These are phyloP conservation scores for Diaporthe australafricana DNA, from an alignment of 2,329 filamentous ascomycete genomes.

Conservation along the genomic window DNA sequence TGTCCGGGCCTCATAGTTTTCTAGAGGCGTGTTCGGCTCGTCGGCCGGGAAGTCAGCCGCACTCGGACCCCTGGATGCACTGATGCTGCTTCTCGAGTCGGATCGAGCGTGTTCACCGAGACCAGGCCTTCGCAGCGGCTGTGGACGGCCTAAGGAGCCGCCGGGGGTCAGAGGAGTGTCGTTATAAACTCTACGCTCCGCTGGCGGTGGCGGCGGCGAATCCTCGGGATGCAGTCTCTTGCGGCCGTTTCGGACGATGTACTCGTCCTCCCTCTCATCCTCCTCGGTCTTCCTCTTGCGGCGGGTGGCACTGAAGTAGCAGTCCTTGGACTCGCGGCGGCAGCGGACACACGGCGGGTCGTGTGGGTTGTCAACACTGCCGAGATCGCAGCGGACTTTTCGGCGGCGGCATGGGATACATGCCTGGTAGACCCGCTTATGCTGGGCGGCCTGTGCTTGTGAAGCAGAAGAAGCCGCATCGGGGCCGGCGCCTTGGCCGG, in stretches of 20 bases:
- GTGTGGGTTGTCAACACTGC: conserved; percentile 90
- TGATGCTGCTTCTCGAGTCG: conserved; percentile 49
- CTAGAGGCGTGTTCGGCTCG: conserved; percentile 70
- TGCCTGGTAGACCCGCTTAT: conserved; percentile 73
- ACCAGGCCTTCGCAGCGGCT: conserved; percentile 73
- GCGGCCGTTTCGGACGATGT: conserved; percentile 78
- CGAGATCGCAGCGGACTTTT: conserved; percentile 72
- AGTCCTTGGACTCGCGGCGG: conserved; percentile 94
- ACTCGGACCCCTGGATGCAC: conserved; percentile 43
- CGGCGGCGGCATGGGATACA: conserved; percentile 72
- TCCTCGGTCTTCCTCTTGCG: conserved; percentile 86
- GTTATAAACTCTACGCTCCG: conserved; percentile 60
- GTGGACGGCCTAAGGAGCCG: conserved; percentile 72
- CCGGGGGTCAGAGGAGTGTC: conserved; percentile 73
- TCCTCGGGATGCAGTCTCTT: conserved; percentile 70
- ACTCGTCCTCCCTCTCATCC: conserved; percentile 69
- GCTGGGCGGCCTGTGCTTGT: conserved; percentile 50
- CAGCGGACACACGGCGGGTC: conserved; percentile 95
- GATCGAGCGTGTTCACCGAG: conserved; percentile 49
- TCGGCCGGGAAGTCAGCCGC: conserved; percentile 54
- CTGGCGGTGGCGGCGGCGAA: conserved; percentile 49
- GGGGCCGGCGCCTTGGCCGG: conserved; percentile 36
- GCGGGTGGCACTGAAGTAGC: conserved; percentile 94
- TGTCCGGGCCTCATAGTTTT: conserved; percentile 73
- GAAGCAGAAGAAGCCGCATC: conserved; percentile 38